These are phyloP conservation scores for Lentinula boryana DNA, from an alignment of 768 basidiomycete genomes.

Conservation along the genomic window DNA sequence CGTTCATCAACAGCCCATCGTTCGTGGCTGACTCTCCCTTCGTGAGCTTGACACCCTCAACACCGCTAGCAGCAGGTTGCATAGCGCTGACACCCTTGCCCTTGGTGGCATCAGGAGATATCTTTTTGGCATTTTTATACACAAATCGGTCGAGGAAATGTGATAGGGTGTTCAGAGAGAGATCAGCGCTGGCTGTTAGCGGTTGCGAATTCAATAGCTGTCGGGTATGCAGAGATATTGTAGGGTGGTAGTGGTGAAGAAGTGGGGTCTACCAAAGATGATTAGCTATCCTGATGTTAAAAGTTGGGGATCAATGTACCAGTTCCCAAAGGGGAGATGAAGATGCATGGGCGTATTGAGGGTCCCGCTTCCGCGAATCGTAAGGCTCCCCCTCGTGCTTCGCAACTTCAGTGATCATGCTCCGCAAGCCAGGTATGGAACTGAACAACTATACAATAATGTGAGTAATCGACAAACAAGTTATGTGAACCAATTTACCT, in stretches of 20 bases:
- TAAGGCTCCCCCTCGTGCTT: conserved; percentile 39
- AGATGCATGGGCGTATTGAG: conserved; percentile 77
- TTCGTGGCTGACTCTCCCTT: conserved; percentile 46
- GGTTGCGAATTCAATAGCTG: conserved; percentile 72
- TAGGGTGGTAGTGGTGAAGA: conserved; percentile 84
- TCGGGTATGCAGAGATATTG: conserved; percentile 78
- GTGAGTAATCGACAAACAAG: background rate
- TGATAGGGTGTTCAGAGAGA: conserved; percentile 87
- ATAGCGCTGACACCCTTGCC: conserved; percentile 84
- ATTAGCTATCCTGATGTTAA: background rate
- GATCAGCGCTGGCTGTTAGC: conserved; percentile 79
- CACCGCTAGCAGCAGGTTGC: conserved; percentile 79
- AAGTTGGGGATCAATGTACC: conserved; percentile 36
- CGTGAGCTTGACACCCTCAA: conserved; percentile 68
- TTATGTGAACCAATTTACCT: conserved; percentile 41
- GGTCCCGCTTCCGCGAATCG: conserved; percentile 88
- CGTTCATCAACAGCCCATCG: conserved; percentile 54
- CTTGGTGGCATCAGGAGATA: conserved; percentile 27
- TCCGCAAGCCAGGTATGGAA: conserved; percentile 33
- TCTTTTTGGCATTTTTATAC: conserved; percentile 90
- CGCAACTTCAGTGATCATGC: conserved; percentile 26
- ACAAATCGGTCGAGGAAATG: conserved; percentile 97
- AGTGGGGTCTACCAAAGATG: conserved; percentile 56
- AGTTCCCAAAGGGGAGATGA: conserved; percentile 86
- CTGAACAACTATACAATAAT: conserved; percentile 30